Base-by-base conservation (phyloP, 2,329 filamentous ascomycete genomes). In the Aureobasidium sp. region DNA sequence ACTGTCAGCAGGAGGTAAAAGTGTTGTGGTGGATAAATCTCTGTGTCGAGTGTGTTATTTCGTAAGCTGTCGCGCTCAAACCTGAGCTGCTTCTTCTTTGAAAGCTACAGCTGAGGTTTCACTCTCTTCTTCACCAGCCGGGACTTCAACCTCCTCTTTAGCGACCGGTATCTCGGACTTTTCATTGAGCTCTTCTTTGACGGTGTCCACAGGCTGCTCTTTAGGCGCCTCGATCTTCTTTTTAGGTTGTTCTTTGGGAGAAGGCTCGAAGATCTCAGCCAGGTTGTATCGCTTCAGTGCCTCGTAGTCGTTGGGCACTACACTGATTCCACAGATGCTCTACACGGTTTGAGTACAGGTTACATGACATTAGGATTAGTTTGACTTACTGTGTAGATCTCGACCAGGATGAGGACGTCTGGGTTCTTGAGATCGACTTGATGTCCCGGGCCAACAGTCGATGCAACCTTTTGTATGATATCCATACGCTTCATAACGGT, bases 351-450 rank as follows among this genome's bases (percentile, higher is more conserved):
- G 10, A 54, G 37, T 40, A 37, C 35, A 23, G 0, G 19, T 33
- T 1, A n/a, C 13, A 29, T 23, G 11, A 35, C 4, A 33, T 10
- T 9, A 8, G 17, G 11, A 35, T 15, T n/a, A 11, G 33, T 60
- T 42, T 46, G 63, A 70, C 79, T 66, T 79, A 89, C 89, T 81
- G 90, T 85, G 72, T 88, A 93, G 60, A 94, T 81, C 67, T 94
- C 89, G 60, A 94, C 84, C 63, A 93, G 74, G 66, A 94, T 86
- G 33, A 92, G 83, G 69, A 89, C 84, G 74, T 93, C 88, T 35
- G 89, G 88, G n/a, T 79, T 81, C 50, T 79, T 82, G n/a, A 95
- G 80, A 67, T 92, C 84, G 61, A 94, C 90, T 68, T 85, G 87
- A 74, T 94, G 89, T 40, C 79, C 79, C 10, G 79, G 75, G 53